Percentiles rank a stretch among this genome's conserved stretches.
These are phyloP conservation scores for Coemansia sp. DNA, from an alignment of 192 early-diverging fungal genomes.

Conservation along the genomic window DNA sequence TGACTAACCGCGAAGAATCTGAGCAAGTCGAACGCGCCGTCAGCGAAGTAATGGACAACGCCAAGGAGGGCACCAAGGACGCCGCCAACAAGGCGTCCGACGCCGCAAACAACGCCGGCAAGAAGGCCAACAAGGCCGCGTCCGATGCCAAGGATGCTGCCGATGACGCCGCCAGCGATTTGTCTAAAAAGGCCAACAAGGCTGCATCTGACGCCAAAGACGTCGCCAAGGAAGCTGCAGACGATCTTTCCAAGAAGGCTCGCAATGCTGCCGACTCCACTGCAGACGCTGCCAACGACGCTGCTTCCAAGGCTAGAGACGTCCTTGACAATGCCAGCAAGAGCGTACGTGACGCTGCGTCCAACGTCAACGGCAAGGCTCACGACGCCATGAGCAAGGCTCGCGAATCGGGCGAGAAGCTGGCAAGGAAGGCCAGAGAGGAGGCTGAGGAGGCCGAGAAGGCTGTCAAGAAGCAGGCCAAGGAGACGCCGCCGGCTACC, in stretches of 20 bases:
- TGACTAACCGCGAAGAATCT: slow-evolving; percentile 23
- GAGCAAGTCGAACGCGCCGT: slow-evolving; percentile 26
- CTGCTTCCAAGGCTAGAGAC: slow-evolving; percentile 28
- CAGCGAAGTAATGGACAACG: slow-evolving; percentile 26
- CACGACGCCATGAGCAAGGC: slow-evolving; percentile 31
- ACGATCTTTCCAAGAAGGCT: slow-evolving; percentile 1
- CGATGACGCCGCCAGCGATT: slow-evolving; percentile 4
- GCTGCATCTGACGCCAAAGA: slow-evolving; percentile 17
- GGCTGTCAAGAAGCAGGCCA: slow-evolving; percentile 30
- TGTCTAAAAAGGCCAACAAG: slow-evolving; percentile 14
- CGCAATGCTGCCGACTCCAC: slow-evolving; percentile 21
- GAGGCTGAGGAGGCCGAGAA: slow-evolving; percentile 47
- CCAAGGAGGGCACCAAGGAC: slow-evolving; percentile 19
- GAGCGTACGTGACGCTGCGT: slow-evolving; percentile 39
- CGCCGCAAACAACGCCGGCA: slow-evolving; percentile 9
- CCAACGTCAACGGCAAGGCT: slow-evolving; percentile 35
- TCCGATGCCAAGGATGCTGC: slow-evolving; percentile 12
- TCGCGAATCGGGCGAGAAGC: slow-evolving; percentile 34
- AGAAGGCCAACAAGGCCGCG: slow-evolving; percentile 10
- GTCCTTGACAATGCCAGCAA: slow-evolving; percentile 40
- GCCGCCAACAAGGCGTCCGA: slow-evolving; percentile 13
- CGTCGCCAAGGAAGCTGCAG: slow-evolving; percentile 1
- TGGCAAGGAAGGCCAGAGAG: slow-evolving; percentile 39
- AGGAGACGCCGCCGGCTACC: slow-evolving; percentile 28
- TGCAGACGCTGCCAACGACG: slow-evolving; percentile 22